Conservation (phyloP, 2,329 filamentous ascomycete species). For the Monosporascus sp. region DNA sequence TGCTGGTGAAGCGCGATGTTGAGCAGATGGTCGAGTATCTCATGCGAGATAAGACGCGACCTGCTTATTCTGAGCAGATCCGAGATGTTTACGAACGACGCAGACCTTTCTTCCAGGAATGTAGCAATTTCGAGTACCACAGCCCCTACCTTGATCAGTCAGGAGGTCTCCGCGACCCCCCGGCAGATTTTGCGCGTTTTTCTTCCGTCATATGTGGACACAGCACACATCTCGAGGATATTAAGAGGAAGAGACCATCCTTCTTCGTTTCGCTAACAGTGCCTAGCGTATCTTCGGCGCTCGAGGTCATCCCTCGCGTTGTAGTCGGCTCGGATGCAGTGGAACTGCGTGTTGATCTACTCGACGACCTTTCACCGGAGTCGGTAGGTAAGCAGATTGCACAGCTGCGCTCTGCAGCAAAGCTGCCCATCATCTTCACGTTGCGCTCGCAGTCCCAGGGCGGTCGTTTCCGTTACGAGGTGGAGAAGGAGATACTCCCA, state of each 20-base stretch:
- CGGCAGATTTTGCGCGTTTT: slow-evolving; percentile 70
- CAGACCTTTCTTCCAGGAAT: slow-evolving; percentile 84
- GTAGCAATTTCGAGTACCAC: slow-evolving; percentile 92
- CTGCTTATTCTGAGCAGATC: slow-evolving; percentile 90
- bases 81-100: slow-evolving; percentile 84
- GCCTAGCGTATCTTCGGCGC: slow-evolving; percentile 61
- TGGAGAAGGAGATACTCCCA: slow-evolving; percentile 61
- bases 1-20: slow-evolving; percentile 83
- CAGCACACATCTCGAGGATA: slow-evolving; percentile 47
- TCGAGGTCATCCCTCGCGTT: slow-evolving; percentile 62
- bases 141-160: slow-evolving; percentile 59
- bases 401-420: slow-evolving; percentile 64
- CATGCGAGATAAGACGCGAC: slow-evolving; percentile 80
- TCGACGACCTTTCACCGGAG: slow-evolving; percentile 69
- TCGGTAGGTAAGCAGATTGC: slow-evolving; percentile 80
- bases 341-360: slow-evolving; percentile 86
- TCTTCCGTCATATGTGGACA: slow-evolving; percentile 62
- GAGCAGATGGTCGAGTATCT: slow-evolving; percentile 85
- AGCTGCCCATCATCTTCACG: slow-evolving; percentile 86
- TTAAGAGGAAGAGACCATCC: slow-evolving; percentile 64
- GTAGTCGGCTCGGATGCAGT: slow-evolving; percentile 87
- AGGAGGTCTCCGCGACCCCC: slow-evolving; percentile 35
- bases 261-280: slow-evolving; percentile 93
- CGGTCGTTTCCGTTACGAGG: slow-evolving; percentile 77
- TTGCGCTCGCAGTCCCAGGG: slow-evolving; percentile 81